A percentile compares a stretch with the other conserved stretches of the same genome.
phyloP scores from a whole-genome alignment of 768 basidiomycete species.

The Mycena capillaripes region DNA sequence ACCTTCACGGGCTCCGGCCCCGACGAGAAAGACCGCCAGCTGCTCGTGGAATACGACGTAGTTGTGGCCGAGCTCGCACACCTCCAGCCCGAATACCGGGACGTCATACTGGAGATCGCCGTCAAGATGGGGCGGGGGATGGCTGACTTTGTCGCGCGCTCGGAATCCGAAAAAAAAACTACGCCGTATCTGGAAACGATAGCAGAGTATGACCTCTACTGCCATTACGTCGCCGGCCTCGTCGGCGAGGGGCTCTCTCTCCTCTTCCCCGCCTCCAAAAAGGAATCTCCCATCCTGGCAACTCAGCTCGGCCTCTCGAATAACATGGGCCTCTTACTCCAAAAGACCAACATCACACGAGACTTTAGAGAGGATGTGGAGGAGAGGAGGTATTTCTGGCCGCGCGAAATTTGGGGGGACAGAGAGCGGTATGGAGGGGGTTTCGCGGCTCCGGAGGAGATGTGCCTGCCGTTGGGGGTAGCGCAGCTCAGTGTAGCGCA shows the following conservation, averaged over 20 bases:
- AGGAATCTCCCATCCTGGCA: slow-evolving; percentile 81
- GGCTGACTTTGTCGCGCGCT: slow-evolving; percentile 76
- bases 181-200: slow-evolving; percentile 71
- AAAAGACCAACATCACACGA: slow-evolving; percentile 98
- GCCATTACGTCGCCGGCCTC: slow-evolving; percentile 97
- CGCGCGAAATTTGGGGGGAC: slow-evolving; percentile 89
- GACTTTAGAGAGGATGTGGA: slow-evolving; percentile 95
- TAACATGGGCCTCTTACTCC: slow-evolving; percentile 94
- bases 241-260: slow-evolving; percentile 96
- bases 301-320: slow-evolving; percentile 91
- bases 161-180: slow-evolving; percentile 76
- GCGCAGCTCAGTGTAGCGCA: slow-evolving; percentile 52
- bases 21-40: slow-evolving; percentile 88
- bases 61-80: slow-evolving; percentile 85
- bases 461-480: slow-evolving; percentile 60
- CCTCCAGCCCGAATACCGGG: slow-evolving; percentile 76
- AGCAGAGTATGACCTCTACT: slow-evolving; percentile 95
- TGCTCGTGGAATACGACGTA: slow-evolving; percentile 86
- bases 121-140: slow-evolving; percentile 94
- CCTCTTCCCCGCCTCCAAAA: slow-evolving; percentile 87
- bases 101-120: slow-evolving; percentile 86
- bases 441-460: slow-evolving; percentile 79
- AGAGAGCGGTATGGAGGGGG: slow-evolving; percentile 62
- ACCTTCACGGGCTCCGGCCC: slow-evolving; percentile 86
- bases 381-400: slow-evolving; percentile 93